Base-by-base conservation (phyloP, 2,329 filamentous ascomycete species). In the Fusarium sp. region DNA sequence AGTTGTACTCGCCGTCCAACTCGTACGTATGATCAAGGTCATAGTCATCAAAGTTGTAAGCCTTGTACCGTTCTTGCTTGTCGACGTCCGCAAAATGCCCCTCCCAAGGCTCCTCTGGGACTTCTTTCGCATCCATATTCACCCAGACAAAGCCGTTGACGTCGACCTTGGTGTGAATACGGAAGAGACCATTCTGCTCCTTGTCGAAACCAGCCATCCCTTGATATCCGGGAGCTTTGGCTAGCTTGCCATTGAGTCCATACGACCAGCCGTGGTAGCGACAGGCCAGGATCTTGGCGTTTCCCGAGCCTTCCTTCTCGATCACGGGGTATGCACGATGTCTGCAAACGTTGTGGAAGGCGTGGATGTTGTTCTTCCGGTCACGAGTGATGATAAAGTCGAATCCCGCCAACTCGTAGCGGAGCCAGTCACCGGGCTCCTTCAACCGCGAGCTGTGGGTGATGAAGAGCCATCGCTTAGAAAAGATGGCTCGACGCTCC, bases 181-280 rank as follows among this genome's bases (percentile, higher is more conserved):
- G 85, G 73, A 91, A 87, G 0, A 92, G 83, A 5, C 86, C 84
- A 70, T 91, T 90, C 74, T 87, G 81, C 6, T 83, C 81, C 79
- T 86, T 89, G 68, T 90, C 86, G 74, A 92, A 92, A 1, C 86
- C 87, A 2, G 84, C 82, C 1, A 91, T 80, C 22, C 87, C 83
- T 71, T 92, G 85, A 24, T 73, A 73, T 3, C 87, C 85, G 0
- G 90, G 90, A 2, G 90, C 90, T 78, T 91, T 92, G 29, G 89
- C 86, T 4, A 92, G 83, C 58, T 88, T 87, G 16, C 90, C 90
- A 31, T 83, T 85, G 3, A 89, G 82, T 52, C 89, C 87, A 70
- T 91, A 92, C 3, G 88, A 89, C 90, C 90, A 92, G 37, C 76
- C 89, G 76, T 92, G 90, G 75, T 92, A 92, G 68, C 87, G 87